These are phyloP conservation scores for Emericellopsis terricola DNA, from an alignment of 495 filamentous ascomycete species.

Conservation along the genomic window DNA sequence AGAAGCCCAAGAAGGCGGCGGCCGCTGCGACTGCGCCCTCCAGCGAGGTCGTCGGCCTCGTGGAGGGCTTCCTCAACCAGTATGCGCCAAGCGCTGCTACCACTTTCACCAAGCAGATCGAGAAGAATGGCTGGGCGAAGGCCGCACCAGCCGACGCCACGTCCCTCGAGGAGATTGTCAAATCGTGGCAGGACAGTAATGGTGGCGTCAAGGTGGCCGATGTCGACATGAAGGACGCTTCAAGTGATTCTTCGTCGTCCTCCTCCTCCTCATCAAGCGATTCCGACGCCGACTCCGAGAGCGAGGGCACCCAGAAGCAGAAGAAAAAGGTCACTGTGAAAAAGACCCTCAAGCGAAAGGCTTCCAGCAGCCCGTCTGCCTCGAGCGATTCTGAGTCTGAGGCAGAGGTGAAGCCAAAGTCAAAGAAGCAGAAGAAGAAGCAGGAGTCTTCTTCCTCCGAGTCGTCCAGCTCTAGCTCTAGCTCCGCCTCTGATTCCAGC, in stretches of 20 bases:
- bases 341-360: constrained; percentile 47
- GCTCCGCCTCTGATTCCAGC: constrained; percentile 25
- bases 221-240: constrained; percentile 40
- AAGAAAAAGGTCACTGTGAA: constrained; percentile 12
- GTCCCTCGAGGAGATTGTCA: constrained; percentile 24
- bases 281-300: constrained; percentile 5
- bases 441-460: constrained; percentile 7
- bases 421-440: constrained; percentile 13
- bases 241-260: constrained; percentile 17
- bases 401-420: constrained; percentile 7
- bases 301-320: constrained; percentile 21
- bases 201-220: constrained; percentile 40
- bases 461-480: constrained; percentile 17
- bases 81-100: constrained; percentile 38
- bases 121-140: constrained; percentile 24
- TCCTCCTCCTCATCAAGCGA: constrained; percentile 26
- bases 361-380: constrained; percentile 26
- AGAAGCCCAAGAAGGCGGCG: constrained; percentile 7
- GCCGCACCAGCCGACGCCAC: constrained; percentile 9
- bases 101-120: constrained; percentile 40
- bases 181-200: constrained; percentile 26
- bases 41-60: constrained; percentile 41
- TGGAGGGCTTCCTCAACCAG: constrained; percentile 46
- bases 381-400: constrained; percentile 21
- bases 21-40: constrained; percentile 20